Percentiles rank a stretch among this genome's conserved stretches.
These are phyloP conservation scores for Sphaerosporella brunnea DNA, from an alignment of 495 filamentous ascomycete species.

Conservation along the genomic window DNA sequence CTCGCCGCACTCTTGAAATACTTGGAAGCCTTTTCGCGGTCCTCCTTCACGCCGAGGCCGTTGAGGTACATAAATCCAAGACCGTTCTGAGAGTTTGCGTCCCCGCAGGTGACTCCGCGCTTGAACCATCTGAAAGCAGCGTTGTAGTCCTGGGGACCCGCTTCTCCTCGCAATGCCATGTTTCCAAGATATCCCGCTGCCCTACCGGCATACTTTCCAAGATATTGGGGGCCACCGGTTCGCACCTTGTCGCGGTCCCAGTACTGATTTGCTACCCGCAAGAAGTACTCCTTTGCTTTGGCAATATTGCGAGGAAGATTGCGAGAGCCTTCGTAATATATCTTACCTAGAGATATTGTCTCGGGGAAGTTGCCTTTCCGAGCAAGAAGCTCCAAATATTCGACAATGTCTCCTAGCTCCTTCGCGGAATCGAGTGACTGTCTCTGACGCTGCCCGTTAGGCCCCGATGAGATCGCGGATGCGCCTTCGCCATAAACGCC, in stretches of 20 bases:
- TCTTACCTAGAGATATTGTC: slow-evolving; percentile 68
- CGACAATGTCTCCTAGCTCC: slow-evolving; percentile 78
- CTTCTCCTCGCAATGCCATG: slow-evolving; percentile 88
- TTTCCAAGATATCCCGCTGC: slow-evolving; percentile 79
- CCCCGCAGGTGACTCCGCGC: slow-evolving; percentile 58
- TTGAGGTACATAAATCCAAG: slow-evolving; percentile 75
- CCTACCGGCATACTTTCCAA: slow-evolving; percentile 75
- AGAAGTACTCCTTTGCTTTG: slow-evolving; percentile 66
- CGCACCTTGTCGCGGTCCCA: slow-evolving; percentile 52
- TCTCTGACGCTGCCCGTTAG: slow-evolving; percentile 54
- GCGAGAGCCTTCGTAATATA: slow-evolving; percentile 78
- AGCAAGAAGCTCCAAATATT: slow-evolving; percentile 87
- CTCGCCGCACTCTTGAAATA: slow-evolving; percentile 69
- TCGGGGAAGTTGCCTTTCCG: slow-evolving; percentile 86
- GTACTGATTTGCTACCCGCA: slow-evolving; percentile 61
- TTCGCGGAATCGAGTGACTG: slow-evolving; percentile 52
- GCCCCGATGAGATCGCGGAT: slow-evolving; percentile 76
- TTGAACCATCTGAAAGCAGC: slow-evolving; percentile 74
- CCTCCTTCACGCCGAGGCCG: slow-evolving; percentile 60
- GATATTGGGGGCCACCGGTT: slow-evolving; percentile 30
- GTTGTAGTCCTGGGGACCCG: slow-evolving; percentile 58
- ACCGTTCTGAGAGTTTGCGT: slow-evolving; percentile 71
- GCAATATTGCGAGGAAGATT: slow-evolving; percentile 54
- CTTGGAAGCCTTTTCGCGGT: slow-evolving; percentile 56
- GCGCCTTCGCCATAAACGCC: slow-evolving; percentile 92